phyloP scores from a whole-genome alignment of 2,329 filamentous ascomycete genomes.

The Sclerotinia subarctica region DNA sequence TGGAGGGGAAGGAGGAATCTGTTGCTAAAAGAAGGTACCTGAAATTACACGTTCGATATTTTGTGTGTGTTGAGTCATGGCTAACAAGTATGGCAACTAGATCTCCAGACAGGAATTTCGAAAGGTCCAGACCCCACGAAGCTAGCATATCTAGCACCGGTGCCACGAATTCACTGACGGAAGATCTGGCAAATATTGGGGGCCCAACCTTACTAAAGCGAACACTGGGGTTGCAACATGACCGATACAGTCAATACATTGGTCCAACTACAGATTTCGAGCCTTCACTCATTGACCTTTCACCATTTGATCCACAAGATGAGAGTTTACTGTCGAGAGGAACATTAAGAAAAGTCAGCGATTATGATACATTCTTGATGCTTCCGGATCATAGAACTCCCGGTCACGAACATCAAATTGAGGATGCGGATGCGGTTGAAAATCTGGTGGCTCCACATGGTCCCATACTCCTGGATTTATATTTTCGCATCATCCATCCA shows the following conservation, averaged over 20 bases:
- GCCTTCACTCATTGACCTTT: conserved; percentile 76
- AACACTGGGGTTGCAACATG: conserved; percentile 71
- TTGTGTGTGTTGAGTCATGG: neutral
- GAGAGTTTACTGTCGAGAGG: conserved; percentile 70
- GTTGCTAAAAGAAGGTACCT: conserved; percentile 66
- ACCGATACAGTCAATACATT: conserved; percentile 79
- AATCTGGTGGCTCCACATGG: conserved; percentile 73
- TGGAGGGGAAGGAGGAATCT: conserved; percentile 52
- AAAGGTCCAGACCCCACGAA: conserved; percentile 52
- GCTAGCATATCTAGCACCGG: conserved; percentile 60
- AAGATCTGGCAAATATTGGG: conserved; percentile 69
- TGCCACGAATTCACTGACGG: conserved; percentile 60
- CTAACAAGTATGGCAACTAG: conserved; percentile 42
- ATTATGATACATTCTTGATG: conserved; percentile 76
- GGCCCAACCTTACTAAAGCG: conserved; percentile 63
- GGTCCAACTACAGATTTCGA: conserved; percentile 82
- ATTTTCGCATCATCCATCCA: conserved; percentile 77
- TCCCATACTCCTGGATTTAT: conserved; percentile 72
- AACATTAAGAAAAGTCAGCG: conserved; percentile 71
- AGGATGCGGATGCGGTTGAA: conserved; percentile 71
- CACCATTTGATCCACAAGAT: conserved; percentile 75
- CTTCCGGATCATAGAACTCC: conserved; percentile 71
- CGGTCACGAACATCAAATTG: conserved; percentile 65
- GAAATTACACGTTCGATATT: neutral
- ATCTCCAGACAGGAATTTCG: conserved; percentile 55